A percentile compares a stretch with the other conserved stretches of the same genome.
Evolutionary conservation across 1,139 yeast species (phyloP).

Genomic region (Pichia terricola): DNA sequence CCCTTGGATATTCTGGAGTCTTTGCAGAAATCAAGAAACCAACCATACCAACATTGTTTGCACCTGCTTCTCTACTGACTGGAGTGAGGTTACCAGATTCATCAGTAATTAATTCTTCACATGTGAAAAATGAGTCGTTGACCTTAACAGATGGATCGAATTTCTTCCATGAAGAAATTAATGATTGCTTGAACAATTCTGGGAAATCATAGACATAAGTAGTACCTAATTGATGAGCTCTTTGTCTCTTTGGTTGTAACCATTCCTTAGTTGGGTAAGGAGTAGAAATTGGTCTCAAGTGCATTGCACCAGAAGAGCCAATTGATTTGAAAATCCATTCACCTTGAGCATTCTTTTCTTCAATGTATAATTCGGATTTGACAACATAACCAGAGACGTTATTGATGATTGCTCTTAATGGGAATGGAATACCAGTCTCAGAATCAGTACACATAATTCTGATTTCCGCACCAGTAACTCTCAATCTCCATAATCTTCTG

Average conservation of each 20-base stretch:
- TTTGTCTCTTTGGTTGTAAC: constrained; percentile 95
- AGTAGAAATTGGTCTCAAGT: constrained; percentile 86
- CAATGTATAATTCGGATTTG: constrained; percentile 88
- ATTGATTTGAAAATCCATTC: constrained; percentile 96
- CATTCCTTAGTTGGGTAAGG: constrained; percentile 98
- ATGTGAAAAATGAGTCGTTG: constrained; percentile 71
- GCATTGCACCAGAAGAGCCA: constrained; percentile 95
- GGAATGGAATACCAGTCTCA: constrained; percentile 78
- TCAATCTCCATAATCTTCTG: constrained; percentile 89
- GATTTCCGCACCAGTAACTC: constrained; percentile 96
- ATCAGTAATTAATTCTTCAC: constrained; percentile 69
- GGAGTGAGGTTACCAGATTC: constrained; percentile 81
- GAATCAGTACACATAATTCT: constrained; percentile 93
- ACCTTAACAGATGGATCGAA: constrained; percentile 43
- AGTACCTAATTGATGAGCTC: constrained; percentile 97
- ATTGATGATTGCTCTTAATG: constrained; percentile 91
- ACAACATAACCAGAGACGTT: constrained; percentile 97
- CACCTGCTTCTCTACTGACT: constrained; percentile 91
- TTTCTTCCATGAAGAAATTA: constrained; percentile 75
- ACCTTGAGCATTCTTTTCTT: constrained; percentile 81
- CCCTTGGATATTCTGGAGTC: constrained; percentile 95
- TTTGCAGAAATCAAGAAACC: constrained; percentile 86
- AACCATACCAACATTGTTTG: constrained; percentile 94
- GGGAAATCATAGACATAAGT: constrained; percentile 98
- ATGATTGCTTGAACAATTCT: constrained; percentile 92